Evolutionary conservation across 2,329 filamentous ascomycete species (phyloP), one percentile per base, ranked within the genome.

Genomic region (Epichloe elymi): DNA sequence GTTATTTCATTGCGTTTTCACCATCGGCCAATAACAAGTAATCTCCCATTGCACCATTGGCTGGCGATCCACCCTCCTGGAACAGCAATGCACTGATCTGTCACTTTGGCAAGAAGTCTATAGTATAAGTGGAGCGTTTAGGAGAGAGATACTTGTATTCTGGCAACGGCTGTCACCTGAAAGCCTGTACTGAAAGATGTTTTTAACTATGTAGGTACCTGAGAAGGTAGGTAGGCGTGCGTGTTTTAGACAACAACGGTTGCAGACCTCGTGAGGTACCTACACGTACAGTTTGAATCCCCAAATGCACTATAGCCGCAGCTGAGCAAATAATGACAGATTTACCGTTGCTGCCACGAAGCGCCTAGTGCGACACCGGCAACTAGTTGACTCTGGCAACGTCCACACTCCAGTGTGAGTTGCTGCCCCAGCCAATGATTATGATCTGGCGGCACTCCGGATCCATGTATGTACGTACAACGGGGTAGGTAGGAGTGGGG

Each of bases 391-490:
- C 45, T 42, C 40, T 42, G 11, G n/a, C 36, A 20, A 42, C 11
- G 40, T 10, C 17, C 5, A 19, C 12, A 17, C 40, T 14, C 17
- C 12, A 19, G 17, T 23, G 17, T 15, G 17, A 23, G 19, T 23
- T 39, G 19, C 26, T n/a, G n/a, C 45, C 30, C 26, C 26, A n/a
- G 17, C 49, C 46, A 52, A 49, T 52, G 40, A 40, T 17, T 4
- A 11, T 41, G n/a, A 35, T 14, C 38, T 52, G 50, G 46, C 50
- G 50, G 35, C 36, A 48, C 33, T 33, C 40, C 41, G 35, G 46
- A 49, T 49, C 42, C 50, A 49, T 39, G 41, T 40, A 40, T 6
- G 26, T 7, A 26, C 6, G 26, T 26, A 26, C 6, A 26, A 7
- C 26, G 26, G 26, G 2, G 26, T 26, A 10, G 26, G 26, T 26